A percentile compares a stretch with the other conserved stretches of the same genome.
Conservation (phyloP, 2,329 filamentous ascomycete species). For the Aspergillus pseudoterreus region DNA sequence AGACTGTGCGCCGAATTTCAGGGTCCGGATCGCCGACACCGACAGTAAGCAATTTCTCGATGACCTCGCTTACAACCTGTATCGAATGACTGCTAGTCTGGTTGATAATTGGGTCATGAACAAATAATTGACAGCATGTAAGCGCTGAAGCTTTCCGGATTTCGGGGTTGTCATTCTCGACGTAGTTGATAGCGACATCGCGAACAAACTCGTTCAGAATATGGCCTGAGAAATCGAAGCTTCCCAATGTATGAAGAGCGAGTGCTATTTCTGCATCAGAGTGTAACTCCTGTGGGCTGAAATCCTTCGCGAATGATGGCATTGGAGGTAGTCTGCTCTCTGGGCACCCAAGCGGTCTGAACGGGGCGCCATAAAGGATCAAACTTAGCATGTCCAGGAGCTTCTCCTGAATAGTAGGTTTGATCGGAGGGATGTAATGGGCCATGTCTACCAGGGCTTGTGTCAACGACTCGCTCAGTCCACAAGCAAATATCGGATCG, state of each 20-base stretch:
- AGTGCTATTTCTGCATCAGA: constrained; percentile 85
- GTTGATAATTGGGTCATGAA: constrained; percentile 94
- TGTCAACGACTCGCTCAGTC: constrained; percentile 86
- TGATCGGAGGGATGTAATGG: constrained; percentile 94
- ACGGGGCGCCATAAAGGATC: constrained; percentile 87
- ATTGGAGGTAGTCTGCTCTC: constrained; percentile 78
- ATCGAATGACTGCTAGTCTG: constrained; percentile 97
- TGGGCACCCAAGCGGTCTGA: constrained; percentile 87
- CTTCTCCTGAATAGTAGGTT: constrained; percentile 87
- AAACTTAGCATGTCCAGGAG: constrained; percentile 91
- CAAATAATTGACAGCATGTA: constrained; percentile 96
- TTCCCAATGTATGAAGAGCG: constrained; percentile 91
- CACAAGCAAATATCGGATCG: constrained; percentile 95
- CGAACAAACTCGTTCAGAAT: constrained; percentile 97
- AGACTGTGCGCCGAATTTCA: constrained; percentile 81
- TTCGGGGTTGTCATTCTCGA: constrained; percentile 90
- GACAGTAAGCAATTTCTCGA: constrained; percentile 92
- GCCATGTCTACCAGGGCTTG: constrained; percentile 98
- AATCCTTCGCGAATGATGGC: constrained; percentile 81
- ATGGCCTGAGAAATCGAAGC: constrained; percentile 88
- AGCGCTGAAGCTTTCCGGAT: constrained; percentile 92
- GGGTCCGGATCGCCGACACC: constrained; percentile 89
- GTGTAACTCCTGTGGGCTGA: constrained; percentile 78
- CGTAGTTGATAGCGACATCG: constrained; percentile 96
- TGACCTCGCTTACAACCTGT: constrained; percentile 95